These are phyloP conservation scores for Globisporangium okanoganense DNA, from an alignment of 352 stramenopile genomes.

Conservation along the genomic window DNA sequence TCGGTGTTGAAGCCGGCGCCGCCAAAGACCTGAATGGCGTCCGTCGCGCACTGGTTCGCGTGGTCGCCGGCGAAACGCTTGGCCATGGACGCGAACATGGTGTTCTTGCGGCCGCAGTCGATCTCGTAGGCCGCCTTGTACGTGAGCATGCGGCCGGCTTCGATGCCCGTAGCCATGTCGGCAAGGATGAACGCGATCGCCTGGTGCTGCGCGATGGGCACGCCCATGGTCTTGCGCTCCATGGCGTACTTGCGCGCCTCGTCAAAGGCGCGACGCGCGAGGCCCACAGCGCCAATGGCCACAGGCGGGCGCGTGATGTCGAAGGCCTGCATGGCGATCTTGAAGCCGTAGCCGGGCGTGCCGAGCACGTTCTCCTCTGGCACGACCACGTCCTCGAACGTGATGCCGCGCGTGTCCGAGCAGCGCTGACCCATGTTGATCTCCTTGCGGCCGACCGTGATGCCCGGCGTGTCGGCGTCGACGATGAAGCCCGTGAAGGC, in stretches of 20 bases:
- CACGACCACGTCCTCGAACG: constrained; percentile 90
- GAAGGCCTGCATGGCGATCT: constrained; percentile 92
- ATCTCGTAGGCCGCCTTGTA: constrained; percentile 90
- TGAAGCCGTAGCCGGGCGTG: constrained; percentile 86
- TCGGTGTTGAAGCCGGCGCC: constrained; percentile 90
- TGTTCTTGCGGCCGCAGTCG: constrained; percentile 88
- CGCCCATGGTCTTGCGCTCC: constrained; percentile 88
- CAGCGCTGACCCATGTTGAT: constrained; percentile 91
- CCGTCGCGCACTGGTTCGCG: constrained; percentile 81
- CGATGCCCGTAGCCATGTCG: constrained; percentile 89
- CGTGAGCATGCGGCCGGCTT: constrained; percentile 75
- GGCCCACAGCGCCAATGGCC: constrained; percentile 80
- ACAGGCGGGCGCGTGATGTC: constrained; percentile 89
- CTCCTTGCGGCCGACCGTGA: constrained; percentile 86
- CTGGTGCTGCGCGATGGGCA: constrained; percentile 82
- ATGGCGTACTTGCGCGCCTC: constrained; percentile 85
- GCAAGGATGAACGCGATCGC: constrained; percentile 89
- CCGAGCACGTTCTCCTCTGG: constrained; percentile 87
- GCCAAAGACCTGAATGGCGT: constrained; percentile 90
- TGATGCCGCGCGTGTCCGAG: constrained; percentile 87
- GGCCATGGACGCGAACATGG: constrained; percentile 88
- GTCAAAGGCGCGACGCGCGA: constrained; percentile 85
- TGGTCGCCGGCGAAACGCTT: constrained; percentile 88
- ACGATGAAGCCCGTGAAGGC: constrained; percentile 92
- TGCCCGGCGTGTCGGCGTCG: constrained; percentile 80